Evolutionary conservation across 106 monocot species (phyloP), one percentile per base, ranked within the genome.

Genomic region (Dactylorhiza incarnata): DNA sequence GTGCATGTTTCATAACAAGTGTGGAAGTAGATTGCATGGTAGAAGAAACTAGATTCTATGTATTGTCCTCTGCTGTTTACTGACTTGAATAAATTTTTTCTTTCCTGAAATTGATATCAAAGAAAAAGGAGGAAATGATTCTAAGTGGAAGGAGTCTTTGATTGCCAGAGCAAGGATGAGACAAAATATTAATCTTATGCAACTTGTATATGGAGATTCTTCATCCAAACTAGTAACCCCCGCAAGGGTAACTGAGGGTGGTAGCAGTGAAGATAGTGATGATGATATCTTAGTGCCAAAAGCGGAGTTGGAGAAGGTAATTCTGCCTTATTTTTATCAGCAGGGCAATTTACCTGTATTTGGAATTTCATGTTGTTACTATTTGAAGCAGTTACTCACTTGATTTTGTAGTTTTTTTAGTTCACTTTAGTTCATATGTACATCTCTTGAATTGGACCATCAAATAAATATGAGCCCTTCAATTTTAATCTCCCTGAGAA

Each of bases 71-170:
- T 17, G 22, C 25, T 17, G 17, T 29, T 65, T 25, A 26, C 65
- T 65, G 61, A 29, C 12, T 29, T 65, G 8, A 26, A 26, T 65
- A 11, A 12, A 12, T 65, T 26, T 26, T 65, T 37, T 65, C 24
- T 65, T 65, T 63, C 25, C 17, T 29, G 29, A 65, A 65, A 29
- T 65, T 65, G 10, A 65, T 65, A 12, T 20, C 22, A 59, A 26
- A 93, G 87, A 85, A 3, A 73, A 56, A 78, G 91, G 51, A 29
- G 87, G 73, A 43, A 84, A 87, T 78, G 29, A 65, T 69, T 89
- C 97, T 68, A 94, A 89, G 75, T 99, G 97, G 97, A 99, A 99
- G 62, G 94, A 91, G 78, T 79, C 87, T 43, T 84, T 99, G 81
- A 77, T 81, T 81, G 73, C 76, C 26, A 84, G 85, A 84, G 83